phyloP scores from a whole-genome alignment of 2,329 filamentous ascomycete species.

The Periconia digitata region DNA sequence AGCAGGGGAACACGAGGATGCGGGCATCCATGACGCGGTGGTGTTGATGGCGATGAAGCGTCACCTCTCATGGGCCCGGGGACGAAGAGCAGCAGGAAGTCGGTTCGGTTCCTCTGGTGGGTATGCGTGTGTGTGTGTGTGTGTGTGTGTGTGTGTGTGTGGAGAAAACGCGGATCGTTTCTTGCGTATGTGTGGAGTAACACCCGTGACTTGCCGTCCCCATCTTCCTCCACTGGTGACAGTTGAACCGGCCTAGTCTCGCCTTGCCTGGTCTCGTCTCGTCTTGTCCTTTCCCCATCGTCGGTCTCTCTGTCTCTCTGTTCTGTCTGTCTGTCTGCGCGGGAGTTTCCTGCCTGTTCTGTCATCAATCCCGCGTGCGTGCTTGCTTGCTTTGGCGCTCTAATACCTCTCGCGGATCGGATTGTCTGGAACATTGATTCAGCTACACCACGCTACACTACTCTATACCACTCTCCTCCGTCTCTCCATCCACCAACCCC shows the following conservation, averaged over 20 bases:
- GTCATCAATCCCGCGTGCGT: no score
- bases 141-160: not conserved
- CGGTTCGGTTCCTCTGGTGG: not conserved
- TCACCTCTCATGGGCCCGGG: no score
- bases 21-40: not conserved
- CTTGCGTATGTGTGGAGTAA: not conserved
- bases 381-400: not conserved
- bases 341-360: not conserved
- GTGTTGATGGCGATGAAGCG: not conserved
- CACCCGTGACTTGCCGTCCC: not conserved
- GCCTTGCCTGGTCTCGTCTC: not conserved
- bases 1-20: not conserved
- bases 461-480: not conserved
- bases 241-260: not conserved
- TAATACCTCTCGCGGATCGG: not conserved
- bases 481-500: not conserved
- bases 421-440: not conserved
- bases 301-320: no score
- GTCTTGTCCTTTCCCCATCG: no score
- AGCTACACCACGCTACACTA: no score
- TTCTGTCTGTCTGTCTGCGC: not conserved
- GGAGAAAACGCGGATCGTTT: not conserved
- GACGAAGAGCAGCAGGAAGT: not conserved
- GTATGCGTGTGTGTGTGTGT: no score
- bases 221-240: not conserved